Conservation (phyloP, 495 filamentous ascomycete species). For the Tuber indicum region DNA sequence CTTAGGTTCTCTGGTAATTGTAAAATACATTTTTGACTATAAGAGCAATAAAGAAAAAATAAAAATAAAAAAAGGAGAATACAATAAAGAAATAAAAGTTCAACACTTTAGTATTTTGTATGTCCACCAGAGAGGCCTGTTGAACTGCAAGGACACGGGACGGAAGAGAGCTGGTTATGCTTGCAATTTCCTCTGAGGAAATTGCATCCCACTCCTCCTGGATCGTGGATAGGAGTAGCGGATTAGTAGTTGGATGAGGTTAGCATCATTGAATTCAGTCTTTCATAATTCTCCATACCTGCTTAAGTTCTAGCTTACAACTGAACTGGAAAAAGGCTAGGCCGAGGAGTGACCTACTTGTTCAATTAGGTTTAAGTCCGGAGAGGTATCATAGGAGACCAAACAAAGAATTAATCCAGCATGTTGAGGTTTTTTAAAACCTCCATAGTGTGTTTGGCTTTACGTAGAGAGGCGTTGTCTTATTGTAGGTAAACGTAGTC, state of each 20-base stretch:
- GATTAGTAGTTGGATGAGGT: not conserved
- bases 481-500: too few relatives aligned
- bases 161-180: not conserved
- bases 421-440: not conserved
- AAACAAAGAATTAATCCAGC: slow-evolving; percentile 9
- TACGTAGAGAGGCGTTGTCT: not conserved
- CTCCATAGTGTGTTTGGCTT: not conserved
- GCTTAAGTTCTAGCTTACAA: not conserved
- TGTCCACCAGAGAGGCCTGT: not conserved
- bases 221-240: not conserved
- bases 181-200: not conserved
- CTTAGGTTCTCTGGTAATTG: too few relatives aligned
- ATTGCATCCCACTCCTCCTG: slow-evolving; percentile 12
- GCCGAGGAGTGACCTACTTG: not conserved
- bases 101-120: not conserved
- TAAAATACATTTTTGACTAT: too few relatives aligned
- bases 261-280: not conserved
- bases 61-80: too few relatives aligned
- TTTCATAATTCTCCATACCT: slow-evolving; percentile 6
- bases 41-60: too few relatives aligned
- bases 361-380: not conserved
- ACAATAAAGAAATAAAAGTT: too few relatives aligned
- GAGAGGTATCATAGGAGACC: not conserved
- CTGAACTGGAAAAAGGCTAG: too few relatives aligned
- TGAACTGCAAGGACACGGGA: not conserved